Evolutionary conservation across 164 flowering plant species (phyloP), one percentile per base, ranked within the genome.

Genomic region (Annona squamosa): DNA sequence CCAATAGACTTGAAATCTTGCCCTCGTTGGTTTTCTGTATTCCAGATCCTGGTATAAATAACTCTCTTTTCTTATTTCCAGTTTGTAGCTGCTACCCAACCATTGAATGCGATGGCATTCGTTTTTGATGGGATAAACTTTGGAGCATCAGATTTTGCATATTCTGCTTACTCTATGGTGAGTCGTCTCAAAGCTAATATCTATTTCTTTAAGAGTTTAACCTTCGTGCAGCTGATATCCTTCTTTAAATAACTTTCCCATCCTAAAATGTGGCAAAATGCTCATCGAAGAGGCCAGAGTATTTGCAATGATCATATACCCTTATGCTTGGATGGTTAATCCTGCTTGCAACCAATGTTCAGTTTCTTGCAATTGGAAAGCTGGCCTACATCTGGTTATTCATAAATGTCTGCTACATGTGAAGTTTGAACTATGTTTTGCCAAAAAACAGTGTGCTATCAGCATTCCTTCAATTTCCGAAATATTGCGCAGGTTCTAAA

Each of bases 131-230:
- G 98, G 6, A 77, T 90, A 70, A 91, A 93, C 81, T 91, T 84
- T 79, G 98, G 97, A 61, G 98, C 97, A 56, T 91, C 97, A 4
- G 97, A 93, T 81, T 93, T 90, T 79, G 86, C 89, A 64, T 93
- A 85, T 75, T 79, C 96, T 63, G 96, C 94, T 4, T 83, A 79
- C 76, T 91, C 96, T 52, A 91, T 92, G 97, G 97, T 72, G 84
- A 82, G 87, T 82, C 5, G 26, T 26, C 37, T 26, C 44, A 6
- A 2, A 44, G 3, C 46, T 45, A 63, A 59, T 67, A 2, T 66
- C 3, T 73, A n/a, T 52, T 61, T 26, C 19, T 26, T 52, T 42
- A 7, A 26, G 37, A 26, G 37, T 26, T 26, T 26, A 26, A 26
- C 37, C 37, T 26, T 26, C 37, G 37, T 26, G 37, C 37, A 26